These are phyloP conservation scores for Ophiostoma sp. DNA, from an alignment of 2,329 filamentous ascomycete species.

Conservation along the genomic window DNA sequence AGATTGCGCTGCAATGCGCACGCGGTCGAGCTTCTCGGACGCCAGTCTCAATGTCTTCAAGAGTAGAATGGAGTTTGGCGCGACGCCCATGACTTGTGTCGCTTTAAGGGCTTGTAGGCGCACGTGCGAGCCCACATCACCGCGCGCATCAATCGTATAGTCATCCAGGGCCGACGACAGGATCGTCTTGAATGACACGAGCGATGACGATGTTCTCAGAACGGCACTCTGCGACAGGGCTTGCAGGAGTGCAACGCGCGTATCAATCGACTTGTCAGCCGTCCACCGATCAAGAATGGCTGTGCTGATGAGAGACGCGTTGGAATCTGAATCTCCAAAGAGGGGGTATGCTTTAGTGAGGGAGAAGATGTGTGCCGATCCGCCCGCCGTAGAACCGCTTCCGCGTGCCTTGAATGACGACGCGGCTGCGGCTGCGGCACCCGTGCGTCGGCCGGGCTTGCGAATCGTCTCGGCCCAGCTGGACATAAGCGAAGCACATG, in stretches of 20 bases:
- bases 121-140: conserved; percentile 84
- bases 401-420: conserved; percentile 25
- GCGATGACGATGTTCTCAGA: conserved; percentile 27
- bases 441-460: conserved; percentile 23
- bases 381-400: conserved; percentile 33
- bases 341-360: conserved; percentile 47
- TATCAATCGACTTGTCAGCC: conserved; percentile 46
- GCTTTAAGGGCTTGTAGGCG: conserved; percentile 75
- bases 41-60: conserved; percentile 60
- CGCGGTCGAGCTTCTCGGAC: conserved; percentile 83
- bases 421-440: conserved; percentile 13
- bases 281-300: conserved; percentile 51
- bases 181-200: conserved; percentile 39
- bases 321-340: conserved; percentile 21
- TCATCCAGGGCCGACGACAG: conserved; percentile 66
- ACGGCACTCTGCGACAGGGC: conserved; percentile 46
- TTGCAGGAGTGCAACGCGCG: conserved; percentile 50
- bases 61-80: conserved; percentile 37
- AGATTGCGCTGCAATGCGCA: conserved; percentile 62
- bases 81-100: conserved; percentile 52
- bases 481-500: conserved; percentile 34
- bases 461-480: conserved; percentile 45
- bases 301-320: conserved; percentile 28
- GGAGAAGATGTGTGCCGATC: conserved; percentile 49
- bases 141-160: conserved; percentile 82